phyloP scores from a whole-genome alignment of 2,329 filamentous ascomycete species.

The Monascus ruber region DNA sequence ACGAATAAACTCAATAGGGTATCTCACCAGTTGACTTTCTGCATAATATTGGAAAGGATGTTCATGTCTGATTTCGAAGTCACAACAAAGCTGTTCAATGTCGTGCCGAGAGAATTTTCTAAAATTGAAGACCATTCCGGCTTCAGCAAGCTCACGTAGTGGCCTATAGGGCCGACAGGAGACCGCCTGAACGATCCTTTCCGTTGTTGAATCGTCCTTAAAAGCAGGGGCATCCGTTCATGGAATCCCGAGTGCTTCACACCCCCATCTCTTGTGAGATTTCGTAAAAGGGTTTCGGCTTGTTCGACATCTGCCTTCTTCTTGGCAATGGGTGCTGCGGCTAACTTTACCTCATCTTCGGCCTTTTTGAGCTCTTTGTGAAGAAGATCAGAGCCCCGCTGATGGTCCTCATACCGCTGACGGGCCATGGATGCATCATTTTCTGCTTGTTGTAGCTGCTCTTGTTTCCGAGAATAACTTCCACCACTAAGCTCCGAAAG shows the following conservation, averaged over 20 bases:
- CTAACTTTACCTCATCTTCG: conserved; percentile 17
- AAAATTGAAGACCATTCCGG: conserved; percentile 75
- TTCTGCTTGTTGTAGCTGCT: conserved; percentile 49
- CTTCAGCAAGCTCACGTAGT: conserved; percentile 62
- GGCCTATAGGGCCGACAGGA: conserved; percentile 75
- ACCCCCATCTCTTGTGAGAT: conserved; percentile 46
- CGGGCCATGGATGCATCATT: conserved; percentile 37
- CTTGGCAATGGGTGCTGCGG: conserved; percentile 13
- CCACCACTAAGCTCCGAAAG: conserved; percentile 61
- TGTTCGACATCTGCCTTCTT: conserved; percentile 46
- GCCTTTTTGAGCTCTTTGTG: conserved; percentile 25
- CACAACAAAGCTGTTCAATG: conserved; percentile 69
- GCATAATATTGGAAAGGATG: conserved; percentile 57
- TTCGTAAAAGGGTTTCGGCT: conserved; percentile 40
- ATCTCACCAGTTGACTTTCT: conserved; percentile 41
- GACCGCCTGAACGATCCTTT: conserved; percentile 50
- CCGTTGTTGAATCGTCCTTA: conserved; percentile 60
- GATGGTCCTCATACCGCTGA: conserved; percentile 31
- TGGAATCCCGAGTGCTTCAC: conserved; percentile 56
- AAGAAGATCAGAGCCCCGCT: conserved; percentile 21
- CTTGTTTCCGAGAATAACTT: conserved; percentile 50
- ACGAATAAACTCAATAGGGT: background rate
- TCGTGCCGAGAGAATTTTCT: conserved; percentile 61
- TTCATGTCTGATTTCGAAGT: conserved; percentile 63
- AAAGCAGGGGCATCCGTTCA: conserved; percentile 48